Percentiles rank a stretch among this genome's conserved stretches.
Evolutionary conservation across 2,329 filamentous ascomycete genomes (phyloP).

Genomic region (Cordyceps tenuipes): DNA sequence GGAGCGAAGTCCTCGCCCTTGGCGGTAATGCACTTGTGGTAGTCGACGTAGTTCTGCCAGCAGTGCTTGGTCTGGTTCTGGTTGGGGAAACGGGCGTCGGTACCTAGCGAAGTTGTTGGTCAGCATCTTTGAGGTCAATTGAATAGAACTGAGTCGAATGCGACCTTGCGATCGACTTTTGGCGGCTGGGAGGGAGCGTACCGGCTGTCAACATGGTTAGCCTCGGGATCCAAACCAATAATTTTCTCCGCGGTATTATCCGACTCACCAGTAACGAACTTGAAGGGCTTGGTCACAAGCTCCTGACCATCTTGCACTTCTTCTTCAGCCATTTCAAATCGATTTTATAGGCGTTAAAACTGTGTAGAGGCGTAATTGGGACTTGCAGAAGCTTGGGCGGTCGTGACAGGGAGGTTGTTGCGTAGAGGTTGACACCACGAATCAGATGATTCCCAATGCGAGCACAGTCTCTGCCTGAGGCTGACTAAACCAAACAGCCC

Average conservation of each 20-base stretch:
- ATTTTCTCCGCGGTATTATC: slow-evolving; percentile 26
- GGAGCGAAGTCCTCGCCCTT: slow-evolving; percentile 98
- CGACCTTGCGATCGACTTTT: slow-evolving; percentile 14
- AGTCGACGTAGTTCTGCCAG: slow-evolving; percentile 99
- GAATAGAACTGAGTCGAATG: slow-evolving; percentile 22
- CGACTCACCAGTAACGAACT: slow-evolving; percentile 94
- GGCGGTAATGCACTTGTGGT: slow-evolving; percentile 98
- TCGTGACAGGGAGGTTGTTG: slow-evolving; percentile 26
- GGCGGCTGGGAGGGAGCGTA: slow-evolving; percentile 24
- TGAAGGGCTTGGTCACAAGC: slow-evolving; percentile 95
- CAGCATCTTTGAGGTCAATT: slow-evolving; percentile 9
- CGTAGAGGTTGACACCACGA: slow-evolving; percentile 29
- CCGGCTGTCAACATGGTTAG: slow-evolving; percentile 38
- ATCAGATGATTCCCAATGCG: slow-evolving; percentile 33
- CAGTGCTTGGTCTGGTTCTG: slow-evolving; percentile 99
- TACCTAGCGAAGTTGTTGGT: slow-evolving; percentile 52
- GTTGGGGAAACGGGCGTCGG: slow-evolving; percentile 98
- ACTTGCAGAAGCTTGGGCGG: slow-evolving; percentile 25
- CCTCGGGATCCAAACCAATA: slow-evolving; percentile 28
- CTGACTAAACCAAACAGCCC: slow-evolving; percentile 20
- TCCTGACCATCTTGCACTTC: slow-evolving; percentile 63
- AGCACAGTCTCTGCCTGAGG: slow-evolving; percentile 32
- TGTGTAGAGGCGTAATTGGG: slow-evolving; percentile 23
- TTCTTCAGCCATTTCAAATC: slow-evolving; percentile 77
- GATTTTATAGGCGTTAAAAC: slow-evolving; percentile 20